Evolutionary conservation across 1,284 basidiomycete genomes (phyloP).

Genomic region (Pseudozyma pruni): DNA sequence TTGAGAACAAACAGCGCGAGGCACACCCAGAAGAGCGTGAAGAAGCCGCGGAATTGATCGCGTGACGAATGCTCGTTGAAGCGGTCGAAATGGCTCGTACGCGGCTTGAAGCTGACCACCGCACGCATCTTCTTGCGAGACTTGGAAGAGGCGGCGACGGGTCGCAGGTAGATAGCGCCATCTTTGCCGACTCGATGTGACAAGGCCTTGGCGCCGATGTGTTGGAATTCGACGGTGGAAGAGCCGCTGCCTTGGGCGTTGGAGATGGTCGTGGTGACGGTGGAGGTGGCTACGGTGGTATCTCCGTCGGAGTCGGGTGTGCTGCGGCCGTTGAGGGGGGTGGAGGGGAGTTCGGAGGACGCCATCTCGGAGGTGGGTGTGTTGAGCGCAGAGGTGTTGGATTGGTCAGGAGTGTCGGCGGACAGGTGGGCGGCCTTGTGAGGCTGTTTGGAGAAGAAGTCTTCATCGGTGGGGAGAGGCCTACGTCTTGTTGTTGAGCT

Average conservation of each 20-base stretch:
- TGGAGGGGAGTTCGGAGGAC: conserved; percentile 27
- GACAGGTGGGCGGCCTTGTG: conserved; percentile 23
- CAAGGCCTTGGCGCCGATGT: conserved; percentile 49
- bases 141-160: conserved; percentile 35
- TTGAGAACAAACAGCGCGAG: conserved; percentile 62
- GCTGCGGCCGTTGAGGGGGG: conserved; percentile 15
- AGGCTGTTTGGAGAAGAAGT: conserved; percentile 25
- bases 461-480: conserved; percentile 23
- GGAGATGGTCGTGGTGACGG: conserved; percentile 50
- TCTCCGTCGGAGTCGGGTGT: conserved; percentile 43
- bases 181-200: conserved; percentile 49
- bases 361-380: conserved; percentile 32
- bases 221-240: conserved; percentile 41
- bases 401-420: conserved; percentile 12
- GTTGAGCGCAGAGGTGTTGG: conserved; percentile 11
- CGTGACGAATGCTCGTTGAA: conserved; percentile 47
- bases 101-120: conserved; percentile 57
- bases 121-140: conserved; percentile 52
- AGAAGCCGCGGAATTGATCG: conserved; percentile 65
- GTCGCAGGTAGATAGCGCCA: conserved; percentile 53
- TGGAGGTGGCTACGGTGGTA: conserved; percentile 39
- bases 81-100: conserved; percentile 56
- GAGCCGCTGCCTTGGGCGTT: conserved; percentile 31
- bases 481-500: conserved; percentile 3
- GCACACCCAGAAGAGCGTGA: conserved; percentile 66